Base-by-base conservation (phyloP, 2,329 filamentous ascomycete genomes). In the Capronia epimyces region DNA sequence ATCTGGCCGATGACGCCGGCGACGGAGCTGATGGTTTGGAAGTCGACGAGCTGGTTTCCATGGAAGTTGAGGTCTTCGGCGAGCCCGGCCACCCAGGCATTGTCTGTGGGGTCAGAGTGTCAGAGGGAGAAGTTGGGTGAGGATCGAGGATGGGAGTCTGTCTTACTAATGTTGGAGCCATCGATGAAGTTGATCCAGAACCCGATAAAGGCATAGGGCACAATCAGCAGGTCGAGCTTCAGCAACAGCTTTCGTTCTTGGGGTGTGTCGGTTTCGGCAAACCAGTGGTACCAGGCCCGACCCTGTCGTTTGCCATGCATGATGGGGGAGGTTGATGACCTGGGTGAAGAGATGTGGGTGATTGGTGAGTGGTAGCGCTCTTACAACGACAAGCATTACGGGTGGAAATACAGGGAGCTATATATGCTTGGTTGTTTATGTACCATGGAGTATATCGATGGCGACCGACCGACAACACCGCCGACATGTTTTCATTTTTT, bases 171-270 rank as follows among this genome's bases (percentile, higher is more conserved):
- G 47, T 79, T 79, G 2, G 72, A 65, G 55, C 78, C 75, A 31
- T 79, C 75, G 9, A 80, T 70, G 50, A 79, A 76, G 58, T 79
- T 79, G 37, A 34, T 40, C 74, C 76, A 80, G 53, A 79, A 79
- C 0, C 72, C 69, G 1, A 80, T 60, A 39, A 80, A 74, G 0
- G 75, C 75, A 58, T 79, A 80, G 0, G 77, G 76, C 0, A 81
- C 71, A 32, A 81, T 75, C 1, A 80, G 62, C 0, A 76, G 61
- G 53, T 81, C 78, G 7, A 81, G 69, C 58, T 81, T 81, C 12
- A 71, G 37, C 27, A 81, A 76, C 2, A 81, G 65, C 50, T 68
- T 70, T 31, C 73, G 67, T 54, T 80, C 76, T 46, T 74, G 71
- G 0, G 66, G 66, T 0, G 70, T 75, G 52, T 81, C 78, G 7